phyloP scores from a whole-genome alignment of 306 rosid genomes.

The Malus asiatica region DNA sequence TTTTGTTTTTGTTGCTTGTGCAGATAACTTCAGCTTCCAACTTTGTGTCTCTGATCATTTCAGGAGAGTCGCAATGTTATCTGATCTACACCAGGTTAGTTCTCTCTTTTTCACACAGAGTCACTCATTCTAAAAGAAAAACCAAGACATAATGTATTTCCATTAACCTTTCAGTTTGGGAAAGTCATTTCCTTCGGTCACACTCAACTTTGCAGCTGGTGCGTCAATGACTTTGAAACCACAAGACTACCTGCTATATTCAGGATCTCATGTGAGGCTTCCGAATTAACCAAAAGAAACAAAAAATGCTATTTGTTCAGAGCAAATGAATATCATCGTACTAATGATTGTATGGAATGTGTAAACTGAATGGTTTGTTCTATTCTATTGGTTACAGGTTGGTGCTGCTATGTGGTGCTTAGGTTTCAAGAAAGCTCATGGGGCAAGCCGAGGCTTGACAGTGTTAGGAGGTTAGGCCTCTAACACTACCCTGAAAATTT shows the following conservation, averaged over 20 bases:
- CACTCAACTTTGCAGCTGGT: slow-evolving; percentile 72
- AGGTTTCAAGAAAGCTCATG: slow-evolving; percentile 68
- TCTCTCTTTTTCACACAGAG: not conserved
- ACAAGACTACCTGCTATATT: slow-evolving; percentile 67
- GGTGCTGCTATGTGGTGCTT: slow-evolving; percentile 75
- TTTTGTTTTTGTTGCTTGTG: slow-evolving; percentile 15
- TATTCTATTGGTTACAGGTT: slow-evolving; percentile 34
- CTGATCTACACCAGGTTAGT: slow-evolving; percentile 56
- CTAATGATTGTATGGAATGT: slow-evolving; percentile 7
- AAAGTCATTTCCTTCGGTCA: slow-evolving; percentile 67
- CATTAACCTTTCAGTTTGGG: slow-evolving; percentile 36
- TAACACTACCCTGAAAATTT: not conserved
- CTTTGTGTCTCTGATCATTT: slow-evolving; percentile 37
- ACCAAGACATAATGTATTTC: slow-evolving; percentile 17
- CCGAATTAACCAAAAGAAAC: too few species aligned
- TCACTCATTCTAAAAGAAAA: not conserved
- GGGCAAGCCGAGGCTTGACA: slow-evolving; percentile 35
- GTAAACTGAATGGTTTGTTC: not conserved
- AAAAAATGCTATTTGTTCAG: too few species aligned
- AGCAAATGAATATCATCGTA: too few species aligned
- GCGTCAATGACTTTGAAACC: slow-evolving; percentile 88
- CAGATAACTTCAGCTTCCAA: slow-evolving; percentile 54
- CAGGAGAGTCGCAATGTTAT: slow-evolving; percentile 78
- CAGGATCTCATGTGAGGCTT: slow-evolving; percentile 44
- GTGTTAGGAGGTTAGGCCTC: slow-evolving; percentile 73